Evolutionary conservation across 2,329 filamentous ascomycete species (phyloP).

Genomic region (Verticillium klebahnii): DNA sequence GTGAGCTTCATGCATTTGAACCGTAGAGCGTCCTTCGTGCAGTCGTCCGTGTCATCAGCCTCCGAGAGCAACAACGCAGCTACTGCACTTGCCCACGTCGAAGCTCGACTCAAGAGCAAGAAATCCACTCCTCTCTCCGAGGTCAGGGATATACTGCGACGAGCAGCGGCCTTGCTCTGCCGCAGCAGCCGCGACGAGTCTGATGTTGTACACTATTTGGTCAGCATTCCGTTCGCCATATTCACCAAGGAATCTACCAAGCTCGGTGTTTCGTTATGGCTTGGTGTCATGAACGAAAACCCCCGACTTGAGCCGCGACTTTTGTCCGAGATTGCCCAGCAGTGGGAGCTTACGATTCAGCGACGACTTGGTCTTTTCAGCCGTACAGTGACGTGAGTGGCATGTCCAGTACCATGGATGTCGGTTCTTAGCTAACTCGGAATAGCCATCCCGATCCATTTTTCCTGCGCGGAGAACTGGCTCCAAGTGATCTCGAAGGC

Average conservation of each 20-base stretch:
- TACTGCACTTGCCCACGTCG: constrained; percentile 67
- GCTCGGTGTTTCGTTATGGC: constrained; percentile 90
- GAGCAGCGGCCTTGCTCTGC: constrained; percentile 83
- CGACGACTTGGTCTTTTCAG: constrained; percentile 79
- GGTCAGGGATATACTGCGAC: constrained; percentile 74
- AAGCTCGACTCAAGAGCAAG: constrained; percentile 64
- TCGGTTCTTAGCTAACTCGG: background rate
- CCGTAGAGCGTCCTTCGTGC: constrained; percentile 46
- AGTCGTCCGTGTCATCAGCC: constrained; percentile 43
- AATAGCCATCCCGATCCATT: constrained; percentile 75
- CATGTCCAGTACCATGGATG: background rate
- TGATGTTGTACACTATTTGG: constrained; percentile 78
- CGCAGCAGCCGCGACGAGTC: constrained; percentile 70
- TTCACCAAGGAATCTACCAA: constrained; percentile 97
- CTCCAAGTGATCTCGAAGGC: constrained; percentile 76
- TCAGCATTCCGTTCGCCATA: constrained; percentile 85
- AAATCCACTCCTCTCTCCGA: constrained; percentile 68
- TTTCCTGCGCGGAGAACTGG: constrained; percentile 85
- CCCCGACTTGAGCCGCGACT: constrained; percentile 82
- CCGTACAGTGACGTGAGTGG: constrained; percentile 54
- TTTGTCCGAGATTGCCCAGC: constrained; percentile 78
- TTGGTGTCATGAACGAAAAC: constrained; percentile 95
- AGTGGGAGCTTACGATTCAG: constrained; percentile 83
- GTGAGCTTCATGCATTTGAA: constrained; percentile 55
- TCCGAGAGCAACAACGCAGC: constrained; percentile 54